These are phyloP conservation scores for Ilex asprella DNA, from an alignment of 257 asterid genomes.

Conservation along the genomic window DNA sequence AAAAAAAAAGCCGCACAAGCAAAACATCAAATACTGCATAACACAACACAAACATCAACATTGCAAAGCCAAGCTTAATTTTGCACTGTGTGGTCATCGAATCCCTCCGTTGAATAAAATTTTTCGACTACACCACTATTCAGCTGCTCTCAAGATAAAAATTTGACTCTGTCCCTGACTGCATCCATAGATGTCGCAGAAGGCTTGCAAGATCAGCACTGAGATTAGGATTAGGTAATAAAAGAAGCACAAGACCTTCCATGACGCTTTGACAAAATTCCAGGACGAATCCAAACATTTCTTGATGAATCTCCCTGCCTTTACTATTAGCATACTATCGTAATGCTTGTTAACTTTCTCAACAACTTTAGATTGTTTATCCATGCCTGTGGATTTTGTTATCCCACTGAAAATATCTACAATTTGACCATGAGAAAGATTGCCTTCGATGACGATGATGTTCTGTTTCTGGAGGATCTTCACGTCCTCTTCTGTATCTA, in stretches of 20 bases:
- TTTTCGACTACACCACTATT: too few species aligned
- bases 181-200: slow-evolving; percentile 28
- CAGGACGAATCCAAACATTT: slow-evolving; percentile 17
- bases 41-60: too few species aligned
- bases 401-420: slow-evolving; percentile 36
- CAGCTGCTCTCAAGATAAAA: too few species aligned
- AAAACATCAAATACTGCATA: too few species aligned
- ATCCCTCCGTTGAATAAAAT: too few species aligned
- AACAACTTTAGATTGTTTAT: slow-evolving; percentile 19
- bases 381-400: slow-evolving; percentile 19
- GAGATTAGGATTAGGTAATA: slow-evolving; percentile 19
- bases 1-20: too few species aligned
- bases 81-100: too few species aligned
- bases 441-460: slow-evolving; percentile 17
- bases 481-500: slow-evolving; percentile 35
- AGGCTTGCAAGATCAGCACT: slow-evolving; percentile 32
- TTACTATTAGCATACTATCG: slow-evolving; percentile 16
- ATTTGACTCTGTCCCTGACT: not conserved
- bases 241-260: slow-evolving; percentile 21
- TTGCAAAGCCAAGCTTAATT: too few species aligned
- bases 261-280: slow-evolving; percentile 9
- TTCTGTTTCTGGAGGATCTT: slow-evolving; percentile 26
- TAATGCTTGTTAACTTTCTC: slow-evolving; percentile 29
- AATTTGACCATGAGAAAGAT: slow-evolving; percentile 31
- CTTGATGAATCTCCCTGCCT: slow-evolving; percentile 15